These are phyloP conservation scores for Daldinia decipiens DNA, from an alignment of 495 filamentous ascomycete genomes.

Conservation along the genomic window DNA sequence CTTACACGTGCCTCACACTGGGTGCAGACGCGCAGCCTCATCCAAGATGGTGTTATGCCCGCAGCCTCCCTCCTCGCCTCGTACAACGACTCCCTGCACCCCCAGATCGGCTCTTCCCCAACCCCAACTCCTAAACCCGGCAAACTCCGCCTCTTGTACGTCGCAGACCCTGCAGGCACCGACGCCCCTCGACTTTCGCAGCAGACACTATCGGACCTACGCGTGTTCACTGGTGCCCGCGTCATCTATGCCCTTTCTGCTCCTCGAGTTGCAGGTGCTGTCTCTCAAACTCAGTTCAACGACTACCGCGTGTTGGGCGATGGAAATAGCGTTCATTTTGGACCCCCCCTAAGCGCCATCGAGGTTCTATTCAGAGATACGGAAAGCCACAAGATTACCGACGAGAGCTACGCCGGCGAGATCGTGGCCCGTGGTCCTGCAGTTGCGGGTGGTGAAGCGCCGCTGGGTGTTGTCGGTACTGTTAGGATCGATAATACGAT, in stretches of 20 bases:
- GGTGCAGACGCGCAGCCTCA: constrained; percentile 73
- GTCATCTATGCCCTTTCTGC: constrained; percentile 88
- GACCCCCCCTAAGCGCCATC: constrained; percentile 78
- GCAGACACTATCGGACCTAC: constrained; percentile 76
- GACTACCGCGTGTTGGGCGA: constrained; percentile 77
- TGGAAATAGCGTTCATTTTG: constrained; percentile 76
- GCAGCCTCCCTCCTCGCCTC: constrained; percentile 68
- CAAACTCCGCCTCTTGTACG: constrained; percentile 79
- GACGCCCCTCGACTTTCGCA: constrained; percentile 68
- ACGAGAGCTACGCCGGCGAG: constrained; percentile 70
- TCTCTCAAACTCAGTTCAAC: constrained; percentile 83
- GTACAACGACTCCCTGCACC: constrained; percentile 68
- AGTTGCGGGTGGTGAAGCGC: constrained; percentile 70
- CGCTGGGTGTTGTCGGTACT: constrained; percentile 65
- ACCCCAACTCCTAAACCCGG: constrained; percentile 64
- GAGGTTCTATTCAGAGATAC: constrained; percentile 78
- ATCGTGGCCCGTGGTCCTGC: constrained; percentile 73
- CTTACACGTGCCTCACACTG: constrained; percentile 67
- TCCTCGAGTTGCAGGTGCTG: constrained; percentile 82
- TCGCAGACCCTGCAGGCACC: constrained; percentile 66
- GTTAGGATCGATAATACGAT: constrained; percentile 67
- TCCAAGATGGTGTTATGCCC: constrained; percentile 77
- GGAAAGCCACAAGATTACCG: constrained; percentile 65
- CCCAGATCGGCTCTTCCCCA: constrained; percentile 63
- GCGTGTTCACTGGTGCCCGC: constrained; percentile 80